Conservation (phyloP, 257 asterid genomes). For the Solanum bukasovii region DNA sequence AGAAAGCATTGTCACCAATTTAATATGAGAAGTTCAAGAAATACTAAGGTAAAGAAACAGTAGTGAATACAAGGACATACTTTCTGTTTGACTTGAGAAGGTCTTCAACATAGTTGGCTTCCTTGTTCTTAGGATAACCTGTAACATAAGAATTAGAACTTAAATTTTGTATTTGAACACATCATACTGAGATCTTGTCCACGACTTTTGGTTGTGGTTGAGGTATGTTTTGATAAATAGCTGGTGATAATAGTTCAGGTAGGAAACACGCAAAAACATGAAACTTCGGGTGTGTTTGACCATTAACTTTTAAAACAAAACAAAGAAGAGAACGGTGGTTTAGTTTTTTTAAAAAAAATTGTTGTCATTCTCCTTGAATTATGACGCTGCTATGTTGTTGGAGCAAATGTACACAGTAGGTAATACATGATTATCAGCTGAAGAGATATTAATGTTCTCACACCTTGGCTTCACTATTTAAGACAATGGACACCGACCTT, state of each 20-base stretch:
- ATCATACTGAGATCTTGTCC: neutral
- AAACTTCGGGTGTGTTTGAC: neutral
- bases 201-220: neutral
- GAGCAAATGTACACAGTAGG: neutral
- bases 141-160: conserved; percentile 6
- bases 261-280: neutral
- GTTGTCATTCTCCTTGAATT: neutral
- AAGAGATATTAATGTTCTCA: neutral
- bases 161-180: neutral
- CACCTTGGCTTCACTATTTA: conserved; percentile 63
- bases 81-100: conserved; percentile 54
- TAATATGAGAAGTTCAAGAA: neutral
- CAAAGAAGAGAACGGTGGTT: neutral
- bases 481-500: conserved; percentile 53
- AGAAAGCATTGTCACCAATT: neutral
- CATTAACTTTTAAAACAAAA: neutral
- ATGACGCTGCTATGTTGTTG: neutral
- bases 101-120: conserved; percentile 52
- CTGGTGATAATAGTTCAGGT: neutral
- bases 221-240: neutral
- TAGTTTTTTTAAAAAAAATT: neutral
- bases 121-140: conserved; percentile 70
- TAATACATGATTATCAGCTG: neutral
- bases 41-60: neutral
- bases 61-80: conserved; percentile 28